Base-by-base conservation (phyloP, 768 basidiomycete genomes). In the Mycena alexandri region DNA sequence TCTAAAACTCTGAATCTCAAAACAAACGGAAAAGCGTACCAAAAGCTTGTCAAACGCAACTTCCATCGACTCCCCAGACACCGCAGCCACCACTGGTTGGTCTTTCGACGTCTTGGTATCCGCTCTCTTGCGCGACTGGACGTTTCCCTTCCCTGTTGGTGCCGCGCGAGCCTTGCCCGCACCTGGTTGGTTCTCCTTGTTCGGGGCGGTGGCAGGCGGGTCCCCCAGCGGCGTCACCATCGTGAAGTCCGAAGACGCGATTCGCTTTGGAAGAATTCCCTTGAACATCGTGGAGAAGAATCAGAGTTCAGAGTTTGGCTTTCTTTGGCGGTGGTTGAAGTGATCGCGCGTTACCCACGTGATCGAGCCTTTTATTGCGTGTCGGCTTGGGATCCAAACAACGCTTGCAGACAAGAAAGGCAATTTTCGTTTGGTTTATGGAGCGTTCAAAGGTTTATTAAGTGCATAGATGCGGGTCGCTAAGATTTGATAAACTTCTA, bases 41-140 rank as follows among this genome's bases (percentile, higher is more conserved):
- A 97, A 79, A 60, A 97, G 84, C 73, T 85, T 88, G 75, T 94
- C 93, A 68, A 97, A 97, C 0, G 90, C 95, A 63, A 87, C 82
- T 70, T 89, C 85, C 73, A 88, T 90, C 10, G 58, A 51, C 5
- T 71, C 43, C 84, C 79, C 19, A 75, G 75, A 4, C 42, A 79
- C 73, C 3, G 68, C 51, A 6, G 56, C 8, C 38, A 14, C 38
- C 11, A 9, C 38, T 38, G 80, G 72, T 44, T 79, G 79, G 59
- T 82, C 81, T 66, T 79, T 80, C 11, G 65, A 5, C 11, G 38
- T 76, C 65, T 87, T 90, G 41, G 81, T 84, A 70, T 84, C 84
- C 65, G 83, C 83, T 73, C 83, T 82, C 66, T 77, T 81, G 72
- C 65, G 77, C 19, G 71, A 67, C 58, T 77, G 81, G 46, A 76